Percentiles rank a stretch among this genome's conserved stretches.
These are phyloP conservation scores for Selaginella tamariscina DNA, from an alignment of 75 land plant genomes.

Conservation along the genomic window DNA sequence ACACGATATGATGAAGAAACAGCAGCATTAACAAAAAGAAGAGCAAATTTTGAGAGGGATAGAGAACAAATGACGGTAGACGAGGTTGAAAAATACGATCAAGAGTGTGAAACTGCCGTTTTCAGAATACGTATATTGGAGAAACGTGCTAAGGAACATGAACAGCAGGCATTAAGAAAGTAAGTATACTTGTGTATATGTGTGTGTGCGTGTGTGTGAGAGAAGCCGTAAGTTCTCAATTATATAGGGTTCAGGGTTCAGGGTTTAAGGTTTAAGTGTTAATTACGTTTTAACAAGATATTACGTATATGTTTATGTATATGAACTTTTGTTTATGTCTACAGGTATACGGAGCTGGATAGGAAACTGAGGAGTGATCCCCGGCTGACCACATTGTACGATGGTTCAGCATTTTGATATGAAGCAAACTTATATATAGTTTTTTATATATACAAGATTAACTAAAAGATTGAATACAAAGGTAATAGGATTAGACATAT, in stretches of 20 bases:
- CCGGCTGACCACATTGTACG: slow-evolving; percentile 17
- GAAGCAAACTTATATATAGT: too few species aligned
- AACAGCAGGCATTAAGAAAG: slow-evolving; percentile 21
- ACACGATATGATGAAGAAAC: slow-evolving; percentile 28
- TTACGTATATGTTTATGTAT: background rate
- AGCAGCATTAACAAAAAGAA: slow-evolving; percentile 17
- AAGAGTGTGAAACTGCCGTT: slow-evolving; percentile 19
- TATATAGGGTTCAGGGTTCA: background rate
- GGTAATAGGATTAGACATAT: too few species aligned
- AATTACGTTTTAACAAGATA: background rate
- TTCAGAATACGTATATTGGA: slow-evolving; percentile 30
- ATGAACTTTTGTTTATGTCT: background rate
- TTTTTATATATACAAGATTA: too few species aligned
- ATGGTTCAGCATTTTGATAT: background rate
- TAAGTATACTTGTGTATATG: slow-evolving; percentile 3
- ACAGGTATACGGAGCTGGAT: slow-evolving; percentile 26
- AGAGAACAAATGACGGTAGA: slow-evolving; percentile 34
- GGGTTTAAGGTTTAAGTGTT: background rate
- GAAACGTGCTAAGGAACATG: slow-evolving; percentile 25
- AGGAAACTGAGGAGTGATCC: slow-evolving; percentile 27
- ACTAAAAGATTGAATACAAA: too few species aligned
- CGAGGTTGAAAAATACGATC: slow-evolving; percentile 28
- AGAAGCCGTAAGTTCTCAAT: background rate
- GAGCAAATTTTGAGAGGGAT: slow-evolving; percentile 33
- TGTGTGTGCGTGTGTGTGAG: background rate